These are phyloP conservation scores for Cucumis sativus DNA, from an alignment of 306 rosid species.

Conservation along the genomic window Cucumber_9930_V3 NC_026656.2:3419001-3419500, in stretches of 20 bases:
- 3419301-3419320: constrained; percentile 1
- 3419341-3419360: constrained; percentile 1
- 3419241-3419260: not conserved
- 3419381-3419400: constrained; percentile 8
- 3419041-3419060: constrained; percentile 1
- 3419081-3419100: constrained; percentile 30
- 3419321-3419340: not conserved
- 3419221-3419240: not conserved
- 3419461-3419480: constrained; percentile 4
- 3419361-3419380: not conserved
- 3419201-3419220: not conserved
- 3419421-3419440: not conserved
- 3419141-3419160: constrained; percentile 34
- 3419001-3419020: not conserved
- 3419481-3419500: not conserved
- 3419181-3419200: not conserved
- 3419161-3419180: not conserved
- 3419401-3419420: constrained; percentile 13
- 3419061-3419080: constrained; percentile 13
- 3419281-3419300: not conserved
- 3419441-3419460: constrained; percentile 13
- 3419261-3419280: not conserved
- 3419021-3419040: not conserved
- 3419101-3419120: constrained; percentile 35
- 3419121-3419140: constrained; percentile 17